Evolutionary conservation across 306 rosid genomes (phyloP).

Genomic region (Urtica urens): DNA sequence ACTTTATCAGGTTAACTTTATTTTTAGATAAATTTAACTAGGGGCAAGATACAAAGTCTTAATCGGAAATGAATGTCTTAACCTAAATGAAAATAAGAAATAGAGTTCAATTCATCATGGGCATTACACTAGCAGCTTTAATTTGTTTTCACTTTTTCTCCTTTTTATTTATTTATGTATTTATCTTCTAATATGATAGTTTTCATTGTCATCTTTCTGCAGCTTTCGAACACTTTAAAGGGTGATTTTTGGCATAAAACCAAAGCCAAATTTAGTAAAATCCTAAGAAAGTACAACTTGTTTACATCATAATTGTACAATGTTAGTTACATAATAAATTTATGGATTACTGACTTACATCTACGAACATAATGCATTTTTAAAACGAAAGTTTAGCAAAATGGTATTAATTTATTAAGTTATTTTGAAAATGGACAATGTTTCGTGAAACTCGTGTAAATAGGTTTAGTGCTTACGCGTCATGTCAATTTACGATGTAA

Average conservation of each 20-base stretch:
- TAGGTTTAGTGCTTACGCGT: no score
- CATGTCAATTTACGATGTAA: no score
- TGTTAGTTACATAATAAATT: background rate
- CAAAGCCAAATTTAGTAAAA: background rate
- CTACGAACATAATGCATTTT: no score
- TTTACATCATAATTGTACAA: conserved; percentile 11
- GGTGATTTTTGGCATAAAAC: conserved; percentile 13
- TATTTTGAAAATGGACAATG: background rate
- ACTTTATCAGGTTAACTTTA: no score
- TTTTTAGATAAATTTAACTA: no score
- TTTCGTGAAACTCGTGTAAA: background rate
- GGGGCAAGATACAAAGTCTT: conserved; percentile 15
- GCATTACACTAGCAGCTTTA: conserved; percentile 8
- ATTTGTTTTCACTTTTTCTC: background rate
- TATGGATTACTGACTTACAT: background rate
- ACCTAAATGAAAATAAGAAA: background rate
- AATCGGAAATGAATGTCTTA: conserved; percentile 18
- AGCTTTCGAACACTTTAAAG: conserved; percentile 20
- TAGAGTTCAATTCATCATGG: background rate
- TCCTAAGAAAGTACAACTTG: background rate
- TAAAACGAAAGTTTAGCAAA: no score
- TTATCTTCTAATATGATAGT: background rate
- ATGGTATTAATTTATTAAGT: background rate
- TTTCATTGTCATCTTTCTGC: conserved; percentile 4
- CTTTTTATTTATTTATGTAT: conserved; percentile 1